Evolutionary conservation across 2,329 filamentous ascomycete genomes (phyloP).

Genomic region (Fusarium graminum): DNA sequence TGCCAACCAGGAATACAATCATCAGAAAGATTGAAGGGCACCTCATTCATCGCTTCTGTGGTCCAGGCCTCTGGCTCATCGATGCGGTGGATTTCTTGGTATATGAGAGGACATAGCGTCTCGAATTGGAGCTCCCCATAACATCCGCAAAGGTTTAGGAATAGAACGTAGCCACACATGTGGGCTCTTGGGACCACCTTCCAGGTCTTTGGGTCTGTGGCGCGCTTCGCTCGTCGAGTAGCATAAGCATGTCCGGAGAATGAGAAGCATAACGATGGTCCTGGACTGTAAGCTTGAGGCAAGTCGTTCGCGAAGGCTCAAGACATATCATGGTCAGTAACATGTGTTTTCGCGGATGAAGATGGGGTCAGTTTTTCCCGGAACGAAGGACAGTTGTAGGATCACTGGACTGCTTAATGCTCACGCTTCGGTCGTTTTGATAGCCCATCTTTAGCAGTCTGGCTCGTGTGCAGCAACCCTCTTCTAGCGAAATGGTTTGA

Average conservation of each 20-base stretch:
- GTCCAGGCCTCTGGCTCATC: slow-evolving; percentile 48
- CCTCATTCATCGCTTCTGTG: slow-evolving; percentile 27
- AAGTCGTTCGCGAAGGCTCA: slow-evolving; percentile 8
- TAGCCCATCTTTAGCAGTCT: slow-evolving; percentile 8
- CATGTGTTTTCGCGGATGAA: slow-evolving; percentile 6
- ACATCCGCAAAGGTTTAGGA: slow-evolving; percentile 49
- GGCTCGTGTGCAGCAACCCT: slow-evolving; percentile 36
- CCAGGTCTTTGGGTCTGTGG: slow-evolving; percentile 20
- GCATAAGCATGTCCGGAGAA: slow-evolving; percentile 10
- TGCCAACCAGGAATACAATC: slow-evolving; percentile 46
- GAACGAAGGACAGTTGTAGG: slow-evolving; percentile 3
- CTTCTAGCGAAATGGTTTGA: slow-evolving; percentile 33
- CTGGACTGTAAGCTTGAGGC: slow-evolving; percentile 10
- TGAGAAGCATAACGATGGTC: slow-evolving; percentile 31
- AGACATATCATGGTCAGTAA: slow-evolving; percentile 35
- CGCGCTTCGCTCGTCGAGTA: slow-evolving; percentile 26
- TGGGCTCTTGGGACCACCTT: slow-evolving; percentile 9
- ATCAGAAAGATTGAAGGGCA: slow-evolving; percentile 47
- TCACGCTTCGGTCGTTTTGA: slow-evolving; percentile 17
- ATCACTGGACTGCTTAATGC: slow-evolving; percentile 10
- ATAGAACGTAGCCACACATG: slow-evolving; percentile 51
- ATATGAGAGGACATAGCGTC: slow-evolving; percentile 42
- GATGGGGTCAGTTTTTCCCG: slow-evolving; percentile 17
- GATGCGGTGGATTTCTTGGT: slow-evolving; percentile 49
- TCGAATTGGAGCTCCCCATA: slow-evolving; percentile 43